Percentiles rank a stretch among this genome's conserved stretches.
These are phyloP conservation scores for Eucalyptus viminalis DNA, from an alignment of 345 rosid genomes.

Conservation along the genomic window DNA sequence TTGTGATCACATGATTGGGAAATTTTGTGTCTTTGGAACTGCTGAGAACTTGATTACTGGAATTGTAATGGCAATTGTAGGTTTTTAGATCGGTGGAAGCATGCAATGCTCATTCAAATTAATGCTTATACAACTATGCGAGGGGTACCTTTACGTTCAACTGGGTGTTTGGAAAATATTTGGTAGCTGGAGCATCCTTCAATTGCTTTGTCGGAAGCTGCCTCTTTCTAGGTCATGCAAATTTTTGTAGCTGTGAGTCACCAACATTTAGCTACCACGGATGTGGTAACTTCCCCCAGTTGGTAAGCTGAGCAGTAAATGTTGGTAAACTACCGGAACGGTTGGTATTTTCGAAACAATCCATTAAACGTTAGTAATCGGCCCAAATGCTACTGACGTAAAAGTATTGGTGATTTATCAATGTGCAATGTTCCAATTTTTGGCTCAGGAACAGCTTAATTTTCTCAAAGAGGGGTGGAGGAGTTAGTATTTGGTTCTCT, in stretches of 20 bases:
- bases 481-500: background rate
- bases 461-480: background rate
- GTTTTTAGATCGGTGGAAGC: background rate
- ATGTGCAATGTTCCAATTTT: background rate
- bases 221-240: background rate
- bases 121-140: background rate
- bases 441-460: background rate
- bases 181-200: background rate
- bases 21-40: background rate
- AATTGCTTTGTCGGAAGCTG: background rate
- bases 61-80: background rate
- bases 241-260: background rate
- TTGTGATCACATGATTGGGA: background rate
- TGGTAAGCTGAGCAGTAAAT: background rate
- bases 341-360: background rate
- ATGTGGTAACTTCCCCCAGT: background rate
- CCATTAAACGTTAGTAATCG: background rate
- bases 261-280: background rate
- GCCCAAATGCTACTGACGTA: background rate
- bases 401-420: background rate
- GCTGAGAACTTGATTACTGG: background rate
- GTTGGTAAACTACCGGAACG: background rate
- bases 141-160: background rate
- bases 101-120: background rate
- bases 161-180: background rate